Base-by-base conservation (phyloP, 2,329 filamentous ascomycete species). In the Pseudocercospora fuligena region DNA sequence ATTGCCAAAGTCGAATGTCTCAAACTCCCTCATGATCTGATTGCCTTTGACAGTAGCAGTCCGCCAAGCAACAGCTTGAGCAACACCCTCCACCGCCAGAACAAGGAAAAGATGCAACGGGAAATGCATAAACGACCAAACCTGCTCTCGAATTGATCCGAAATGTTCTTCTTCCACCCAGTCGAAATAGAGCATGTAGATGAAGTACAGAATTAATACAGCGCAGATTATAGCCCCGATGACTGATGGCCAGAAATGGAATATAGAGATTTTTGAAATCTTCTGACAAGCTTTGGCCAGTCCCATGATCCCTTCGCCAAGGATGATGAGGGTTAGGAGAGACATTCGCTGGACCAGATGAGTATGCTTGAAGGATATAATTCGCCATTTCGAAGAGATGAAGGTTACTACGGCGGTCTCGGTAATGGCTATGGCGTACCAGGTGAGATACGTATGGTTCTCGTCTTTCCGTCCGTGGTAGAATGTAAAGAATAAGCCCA, bases 401-500 rank as follows among this genome's bases (percentile, higher is more conserved):
- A 59, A 65, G 2, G 78, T 76, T 0, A 74, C 76, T 31, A 78
- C 59, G 4, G 75, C 23, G 1, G 76, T 78, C 60, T 79, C 78
- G 1, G 65, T 54, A 2, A 78, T 65, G 3, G 74, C 74, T 60
- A 79, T 72, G 29, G 85, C 73, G 71, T 89, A 89, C 88, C 87
- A 87, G 46, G 81, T 78, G 60, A 80, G 79, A 76, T 83, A 84
- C 5, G 82, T 75, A 54, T 65, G 62, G 63, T 77, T 76, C 19
- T 63, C 40, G 2, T 64, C 62, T n/a, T 19, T n/a, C 12, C 11
- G 31, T n/a, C 43, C 43, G 9, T 1, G 43, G 14, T 65, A 21
- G 23, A 31, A 40, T 43, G 54, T 66, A 29, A 73, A 69, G 40
- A 72, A 77, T 11, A 78, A 64, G 9, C 73, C 74, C 1, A 76